phyloP scores from a whole-genome alignment of 1,139 yeast species.

The Zygoascus sp. region DNA sequence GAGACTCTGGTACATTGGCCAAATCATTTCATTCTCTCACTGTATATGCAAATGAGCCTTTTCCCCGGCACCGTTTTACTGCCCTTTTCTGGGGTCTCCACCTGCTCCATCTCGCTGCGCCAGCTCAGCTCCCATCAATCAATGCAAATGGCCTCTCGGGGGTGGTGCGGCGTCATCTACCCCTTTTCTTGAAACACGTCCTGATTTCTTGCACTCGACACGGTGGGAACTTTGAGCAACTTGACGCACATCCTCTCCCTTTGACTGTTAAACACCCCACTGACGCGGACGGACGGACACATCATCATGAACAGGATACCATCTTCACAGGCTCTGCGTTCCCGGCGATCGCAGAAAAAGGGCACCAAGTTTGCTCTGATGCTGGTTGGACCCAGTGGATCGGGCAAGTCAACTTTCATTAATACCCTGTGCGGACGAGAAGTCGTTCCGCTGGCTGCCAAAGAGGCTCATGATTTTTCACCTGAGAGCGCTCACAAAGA shows the following conservation, averaged over 20 bases:
- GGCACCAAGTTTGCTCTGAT: conserved; percentile 80
- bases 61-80: neutral
- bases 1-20: too few relatives aligned
- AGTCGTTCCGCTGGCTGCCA: conserved; percentile 45
- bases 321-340: conserved; percentile 33
- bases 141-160: neutral
- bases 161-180: neutral
- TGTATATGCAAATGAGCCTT: too few relatives aligned
- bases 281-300: too few relatives aligned
- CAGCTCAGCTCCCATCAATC: neutral
- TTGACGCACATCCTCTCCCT: too few relatives aligned
- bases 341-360: conserved; percentile 73
- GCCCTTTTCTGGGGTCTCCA: too few relatives aligned
- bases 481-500: conserved; percentile 44
- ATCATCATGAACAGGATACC: conserved; percentile 17
- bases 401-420: conserved; percentile 80
- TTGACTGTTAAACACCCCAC: too few relatives aligned
- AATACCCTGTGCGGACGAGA: conserved; percentile 87
- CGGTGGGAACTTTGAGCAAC: conserved; percentile 2
- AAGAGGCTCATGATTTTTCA: conserved; percentile 32
- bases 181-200: conserved; percentile 5
- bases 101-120: neutral
- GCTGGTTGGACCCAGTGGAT: conserved; percentile 76
- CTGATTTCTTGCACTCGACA: neutral
- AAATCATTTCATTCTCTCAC: too few relatives aligned